Percentiles rank a stretch among this genome's conserved stretches.
Conservation (phyloP, 192 early-diverging fungal species). For the Linnemannia exigua region DNA sequence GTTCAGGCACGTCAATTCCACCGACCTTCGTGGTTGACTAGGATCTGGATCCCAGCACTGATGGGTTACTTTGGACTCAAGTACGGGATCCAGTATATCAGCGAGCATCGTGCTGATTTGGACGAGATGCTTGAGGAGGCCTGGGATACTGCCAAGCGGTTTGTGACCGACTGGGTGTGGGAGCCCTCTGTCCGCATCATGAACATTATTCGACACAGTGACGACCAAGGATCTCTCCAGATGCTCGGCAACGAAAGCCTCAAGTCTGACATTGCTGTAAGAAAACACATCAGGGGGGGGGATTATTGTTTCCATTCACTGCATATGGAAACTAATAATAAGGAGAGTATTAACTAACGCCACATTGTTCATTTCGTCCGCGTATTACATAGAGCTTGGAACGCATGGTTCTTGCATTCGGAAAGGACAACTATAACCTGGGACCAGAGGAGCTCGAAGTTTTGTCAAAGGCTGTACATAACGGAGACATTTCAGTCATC, state of each 20-base stretch:
- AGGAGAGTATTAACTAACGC: not conserved
- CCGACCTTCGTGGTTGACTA: slow-evolving; percentile 66
- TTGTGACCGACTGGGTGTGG: slow-evolving; percentile 84
- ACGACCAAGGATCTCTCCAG: slow-evolving; percentile 75
- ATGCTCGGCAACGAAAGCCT: slow-evolving; percentile 83
- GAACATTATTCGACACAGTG: slow-evolving; percentile 85
- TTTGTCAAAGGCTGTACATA: slow-evolving; percentile 70
- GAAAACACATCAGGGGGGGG: too few relatives aligned
- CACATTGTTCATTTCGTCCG: not conserved
- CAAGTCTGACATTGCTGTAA: slow-evolving; percentile 81
- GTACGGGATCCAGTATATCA: slow-evolving; percentile 60
- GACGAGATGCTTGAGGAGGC: slow-evolving; percentile 62
- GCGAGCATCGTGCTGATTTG: slow-evolving; percentile 66
- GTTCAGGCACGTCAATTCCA: slow-evolving; percentile 61
- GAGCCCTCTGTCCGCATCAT: slow-evolving; percentile 80
- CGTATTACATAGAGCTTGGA: slow-evolving; percentile 75
- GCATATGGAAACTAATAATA: too few relatives aligned
- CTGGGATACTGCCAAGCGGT: slow-evolving; percentile 70
- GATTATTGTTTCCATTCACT: too few relatives aligned
- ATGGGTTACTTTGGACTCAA: slow-evolving; percentile 60
- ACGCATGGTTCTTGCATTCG: slow-evolving; percentile 91
- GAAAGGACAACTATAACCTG: slow-evolving; percentile 60
- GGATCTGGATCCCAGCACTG: slow-evolving; percentile 80
- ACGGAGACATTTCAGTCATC: slow-evolving; percentile 87
- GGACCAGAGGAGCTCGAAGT: slow-evolving; percentile 64